Percentiles rank a stretch among this genome's conserved stretches.
Conservation (phyloP, 2,329 filamentous ascomycete genomes). For the Arthrobotrys pseudoclavata region DNA sequence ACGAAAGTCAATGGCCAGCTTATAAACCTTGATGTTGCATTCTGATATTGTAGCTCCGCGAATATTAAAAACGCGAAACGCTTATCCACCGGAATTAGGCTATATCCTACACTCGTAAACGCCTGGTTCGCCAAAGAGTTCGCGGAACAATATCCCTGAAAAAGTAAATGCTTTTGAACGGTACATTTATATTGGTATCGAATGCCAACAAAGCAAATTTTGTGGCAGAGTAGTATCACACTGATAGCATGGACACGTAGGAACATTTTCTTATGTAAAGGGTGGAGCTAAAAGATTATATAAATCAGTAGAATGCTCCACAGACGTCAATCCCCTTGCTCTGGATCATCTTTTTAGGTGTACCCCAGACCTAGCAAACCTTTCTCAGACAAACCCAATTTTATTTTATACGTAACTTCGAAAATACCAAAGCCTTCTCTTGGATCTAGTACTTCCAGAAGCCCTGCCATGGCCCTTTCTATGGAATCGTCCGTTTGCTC, state of each 20-base stretch:
- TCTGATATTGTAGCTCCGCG: conserved; percentile 20
- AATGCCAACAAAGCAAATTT: not conserved
- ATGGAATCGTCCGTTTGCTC: conserved; percentile 14
- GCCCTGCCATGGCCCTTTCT: not conserved
- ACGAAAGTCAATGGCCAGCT: not conserved
- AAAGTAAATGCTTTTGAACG: not conserved
- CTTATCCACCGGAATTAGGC: conserved; percentile 24
- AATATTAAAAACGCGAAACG: conserved; percentile 25
- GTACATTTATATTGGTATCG: not conserved
- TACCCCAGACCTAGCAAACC: not conserved
- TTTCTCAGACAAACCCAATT: not conserved
- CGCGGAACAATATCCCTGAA: not conserved
- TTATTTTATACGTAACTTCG: not conserved
- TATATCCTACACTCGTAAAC: not conserved
- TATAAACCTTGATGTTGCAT: conserved; percentile 8
- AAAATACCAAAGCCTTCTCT: not conserved
- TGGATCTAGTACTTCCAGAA: not conserved
- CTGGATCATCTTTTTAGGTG: not conserved
- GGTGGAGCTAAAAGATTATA: not conserved
- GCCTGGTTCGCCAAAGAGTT: not conserved
- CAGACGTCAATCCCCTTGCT: not conserved
- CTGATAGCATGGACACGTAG: not conserved
- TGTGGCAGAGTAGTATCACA: no score
- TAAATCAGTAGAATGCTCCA: not conserved
- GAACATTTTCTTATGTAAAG: not conserved